These are phyloP conservation scores for Brettanomyces sp. DNA, from an alignment of 805 yeast species.

Conservation along the genomic window DNA sequence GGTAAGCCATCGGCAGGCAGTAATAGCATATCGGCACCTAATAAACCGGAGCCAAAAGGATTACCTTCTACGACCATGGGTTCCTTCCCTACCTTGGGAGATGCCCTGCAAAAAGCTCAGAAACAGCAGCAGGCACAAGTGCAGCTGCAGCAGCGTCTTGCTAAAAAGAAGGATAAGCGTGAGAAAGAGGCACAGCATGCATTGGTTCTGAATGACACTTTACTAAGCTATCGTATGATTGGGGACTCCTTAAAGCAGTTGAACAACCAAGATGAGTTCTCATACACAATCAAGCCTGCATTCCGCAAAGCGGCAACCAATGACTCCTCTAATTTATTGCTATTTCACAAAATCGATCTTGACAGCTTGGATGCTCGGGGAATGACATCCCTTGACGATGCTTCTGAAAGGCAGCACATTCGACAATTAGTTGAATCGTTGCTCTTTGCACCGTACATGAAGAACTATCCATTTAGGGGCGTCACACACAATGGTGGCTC, in stretches of 20 bases:
- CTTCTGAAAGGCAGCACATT: constrained; percentile 17
- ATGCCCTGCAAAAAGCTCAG: constrained; percentile 8
- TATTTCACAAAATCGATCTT: constrained; percentile 17
- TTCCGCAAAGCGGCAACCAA: constrained; percentile 7
- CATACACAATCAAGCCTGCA: constrained; percentile 19
- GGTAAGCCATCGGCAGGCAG: constrained; percentile 24
- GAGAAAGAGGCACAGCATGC: constrained; percentile 17
- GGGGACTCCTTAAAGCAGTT: constrained; percentile 19
- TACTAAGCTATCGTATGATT: constrained; percentile 16
- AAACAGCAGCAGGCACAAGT: constrained; percentile 20
- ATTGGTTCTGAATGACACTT: constrained; percentile 14
- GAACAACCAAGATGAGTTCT: constrained; percentile 14
- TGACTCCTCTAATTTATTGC: constrained; percentile 4
- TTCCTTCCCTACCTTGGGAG: constrained; percentile 47
- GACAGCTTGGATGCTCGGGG: constrained; percentile 9
- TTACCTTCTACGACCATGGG: constrained; percentile 4
- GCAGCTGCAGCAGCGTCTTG: constrained; percentile 18
- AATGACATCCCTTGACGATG: constrained; percentile 4
- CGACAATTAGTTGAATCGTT: constrained; percentile 22
- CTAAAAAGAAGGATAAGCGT: constrained; percentile 19
- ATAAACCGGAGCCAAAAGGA: constrained; percentile 21
- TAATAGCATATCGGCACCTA: constrained; percentile 6
- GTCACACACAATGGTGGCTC: constrained; percentile 3
- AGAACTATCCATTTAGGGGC: constrained; percentile 22
- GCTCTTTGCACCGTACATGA: constrained; percentile 24